Evolutionary conservation across 2,329 filamentous ascomycete genomes (phyloP), one percentile per base, ranked within the genome.

Genomic region (Diplodia intermedia): DNA sequence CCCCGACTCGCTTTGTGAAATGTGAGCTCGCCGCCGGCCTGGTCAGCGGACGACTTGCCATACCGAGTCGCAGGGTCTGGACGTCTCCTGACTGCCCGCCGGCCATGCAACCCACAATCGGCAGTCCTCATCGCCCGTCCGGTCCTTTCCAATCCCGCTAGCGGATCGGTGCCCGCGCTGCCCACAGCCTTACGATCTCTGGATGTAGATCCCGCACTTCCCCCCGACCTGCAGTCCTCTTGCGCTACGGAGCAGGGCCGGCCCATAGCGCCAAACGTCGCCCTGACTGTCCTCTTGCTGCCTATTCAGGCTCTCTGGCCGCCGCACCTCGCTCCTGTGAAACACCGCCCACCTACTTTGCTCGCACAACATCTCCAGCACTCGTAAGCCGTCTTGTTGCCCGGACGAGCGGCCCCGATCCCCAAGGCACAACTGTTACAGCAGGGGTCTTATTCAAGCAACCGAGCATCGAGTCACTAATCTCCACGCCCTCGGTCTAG

Each of bases 121-220:
- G 23, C 23, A 26, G 23, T 26, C 23, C 23, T 26, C 23, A 3
- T 26, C 23, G 33, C 4, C 20, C 23, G 14, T 23, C 20, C 40
- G 40, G 23, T 5, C 6, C 33, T 8, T 40, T 31, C 4, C 26
- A 20, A 15, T 38, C 23, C 36, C 26, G 57, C 12, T 62, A 15
- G 40, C 23, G 33, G 57, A 62, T 62, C 57, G 56, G 6, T 33
- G 31, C 6, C 31, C 36, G 36, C 36, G 55, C 55, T 47, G n/a
- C 20, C 14, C 14, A 47, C 60, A 63, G 43, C 60, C 60, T 63
- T 47, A 47, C 33, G 60, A 63, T 63, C 60, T 52, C 29, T 52
- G 57, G 23, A 15, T 38, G 60, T 52, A 36, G 60, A 63, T 63
- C 60, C 60, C 60, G 60, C 60, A 20, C 47, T 63, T 62, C 60